These are phyloP conservation scores for Teratosphaeria destructans DNA, from an alignment of 2,329 filamentous ascomycete genomes.

Conservation along the genomic window DNA sequence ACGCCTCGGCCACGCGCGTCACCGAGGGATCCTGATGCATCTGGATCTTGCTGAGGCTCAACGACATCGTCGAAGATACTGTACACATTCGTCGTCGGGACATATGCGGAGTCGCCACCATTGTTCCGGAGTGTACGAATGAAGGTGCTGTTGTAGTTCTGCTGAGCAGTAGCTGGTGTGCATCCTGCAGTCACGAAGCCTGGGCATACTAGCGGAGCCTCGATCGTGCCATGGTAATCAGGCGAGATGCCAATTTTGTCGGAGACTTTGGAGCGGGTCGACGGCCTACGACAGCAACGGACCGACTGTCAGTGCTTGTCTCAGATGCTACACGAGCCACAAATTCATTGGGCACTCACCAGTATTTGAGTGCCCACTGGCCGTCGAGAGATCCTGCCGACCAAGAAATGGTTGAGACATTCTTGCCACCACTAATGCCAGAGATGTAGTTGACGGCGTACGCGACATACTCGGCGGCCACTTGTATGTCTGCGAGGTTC, in stretches of 20 bases:
- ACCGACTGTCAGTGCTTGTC: no score
- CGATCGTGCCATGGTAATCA: constrained; percentile 42
- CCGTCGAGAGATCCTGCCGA: constrained; percentile 44
- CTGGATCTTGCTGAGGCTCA: constrained; percentile 36
- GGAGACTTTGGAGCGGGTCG: constrained; percentile 32
- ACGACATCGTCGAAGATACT: constrained; percentile 42
- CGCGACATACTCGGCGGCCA: constrained; percentile 44
- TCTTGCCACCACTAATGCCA: constrained; percentile 26
- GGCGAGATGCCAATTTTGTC: constrained; percentile 43
- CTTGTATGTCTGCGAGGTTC: constrained; percentile 39
- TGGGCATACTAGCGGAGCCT: constrained; percentile 27
- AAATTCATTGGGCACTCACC: constrained; percentile 15
- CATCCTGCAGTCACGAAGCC: constrained; percentile 17
- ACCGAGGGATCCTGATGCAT: constrained; percentile 36
- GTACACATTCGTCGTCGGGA: constrained; percentile 46
- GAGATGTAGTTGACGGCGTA: constrained; percentile 49
- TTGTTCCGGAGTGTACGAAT: constrained; percentile 33
- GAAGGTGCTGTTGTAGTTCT: constrained; percentile 36
- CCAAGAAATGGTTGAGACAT: constrained; percentile 42
- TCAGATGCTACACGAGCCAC: no score
- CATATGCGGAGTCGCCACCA: constrained; percentile 42
- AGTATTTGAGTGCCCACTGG: constrained; percentile 50
- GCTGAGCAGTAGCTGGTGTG: constrained; percentile 37
- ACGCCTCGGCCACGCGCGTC: constrained; percentile 37
- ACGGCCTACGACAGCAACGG: constrained; percentile 21